A percentile compares a stretch with the other conserved stretches of the same genome.
These are phyloP conservation scores for Marasmius sp. DNA, from an alignment of 1,284 basidiomycete species.

Conservation along the genomic window DNA sequence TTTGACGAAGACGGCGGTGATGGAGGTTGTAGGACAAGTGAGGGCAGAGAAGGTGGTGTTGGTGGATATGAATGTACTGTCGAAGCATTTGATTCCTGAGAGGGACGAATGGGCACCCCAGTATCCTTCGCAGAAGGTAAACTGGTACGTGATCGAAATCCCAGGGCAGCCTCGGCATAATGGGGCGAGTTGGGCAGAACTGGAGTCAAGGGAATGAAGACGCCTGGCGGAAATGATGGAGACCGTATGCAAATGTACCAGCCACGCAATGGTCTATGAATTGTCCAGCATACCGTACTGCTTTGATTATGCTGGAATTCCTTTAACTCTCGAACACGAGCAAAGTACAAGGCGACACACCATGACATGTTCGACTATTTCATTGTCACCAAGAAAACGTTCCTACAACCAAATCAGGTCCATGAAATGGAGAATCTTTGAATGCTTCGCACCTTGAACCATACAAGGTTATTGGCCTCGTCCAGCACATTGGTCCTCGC, in stretches of 20 bases:
- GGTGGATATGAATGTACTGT: constrained; percentile 68
- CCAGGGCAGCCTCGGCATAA: constrained; percentile 59
- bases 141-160: constrained; percentile 63
- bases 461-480: constrained; percentile 61
- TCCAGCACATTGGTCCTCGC: constrained; percentile 63
- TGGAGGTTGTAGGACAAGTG: constrained; percentile 38
- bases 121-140: constrained; percentile 20
- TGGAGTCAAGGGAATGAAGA: constrained; percentile 64
- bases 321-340: background rate
- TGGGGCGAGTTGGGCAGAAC: constrained; percentile 54
- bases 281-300: constrained; percentile 64
- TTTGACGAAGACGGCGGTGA: constrained; percentile 40
- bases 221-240: constrained; percentile 61
- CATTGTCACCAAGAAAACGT: constrained; percentile 67
- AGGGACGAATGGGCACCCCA: constrained; percentile 31
- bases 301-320: constrained; percentile 47
- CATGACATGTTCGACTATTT: constrained; percentile 72
- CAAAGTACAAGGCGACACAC: constrained; percentile 38
- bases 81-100: constrained; percentile 29
- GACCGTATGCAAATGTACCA: constrained; percentile 78
- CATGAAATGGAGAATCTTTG: background rate
- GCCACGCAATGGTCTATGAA: constrained; percentile 72
- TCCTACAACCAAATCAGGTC: constrained; percentile 44
- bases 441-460: constrained; percentile 64
- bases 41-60: constrained; percentile 46